A percentile compares a stretch with the other conserved stretches of the same genome.
Evolutionary conservation across 2,329 filamentous ascomycete genomes (phyloP).

Genomic region (Exserohilum turcica): DNA sequence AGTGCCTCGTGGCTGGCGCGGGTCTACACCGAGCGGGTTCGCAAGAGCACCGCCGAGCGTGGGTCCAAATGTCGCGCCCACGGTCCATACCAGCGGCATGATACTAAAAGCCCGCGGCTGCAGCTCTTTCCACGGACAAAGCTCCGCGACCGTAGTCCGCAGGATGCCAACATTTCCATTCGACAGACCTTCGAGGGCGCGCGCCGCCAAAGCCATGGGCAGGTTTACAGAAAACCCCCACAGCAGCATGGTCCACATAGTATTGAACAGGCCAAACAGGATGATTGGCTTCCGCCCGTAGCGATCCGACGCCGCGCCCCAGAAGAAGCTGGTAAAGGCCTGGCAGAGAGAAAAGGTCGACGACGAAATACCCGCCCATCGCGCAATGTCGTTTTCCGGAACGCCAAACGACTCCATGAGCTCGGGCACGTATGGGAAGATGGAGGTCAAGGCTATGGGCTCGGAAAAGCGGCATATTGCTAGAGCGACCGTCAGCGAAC

Average conservation of each 20-base stretch:
- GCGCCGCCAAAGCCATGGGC: slow-evolving; percentile 76
- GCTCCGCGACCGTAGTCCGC: slow-evolving; percentile 87
- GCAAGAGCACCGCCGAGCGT: slow-evolving; percentile 84
- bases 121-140: slow-evolving; percentile 83
- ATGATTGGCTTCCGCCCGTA: slow-evolving; percentile 86
- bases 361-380: slow-evolving; percentile 85
- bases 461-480: slow-evolving; percentile 92
- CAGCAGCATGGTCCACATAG: slow-evolving; percentile 78
- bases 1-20: slow-evolving; percentile 66
- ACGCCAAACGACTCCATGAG: slow-evolving; percentile 50
- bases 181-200: slow-evolving; percentile 78
- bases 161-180: slow-evolving; percentile 90
- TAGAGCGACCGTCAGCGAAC: slow-evolving; percentile 46
- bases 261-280: slow-evolving; percentile 72
- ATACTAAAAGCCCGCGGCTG: slow-evolving; percentile 89
- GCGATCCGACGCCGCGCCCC: slow-evolving; percentile 81
- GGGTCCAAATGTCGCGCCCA: slow-evolving; percentile 87
- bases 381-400: slow-evolving; percentile 49
- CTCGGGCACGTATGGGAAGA: slow-evolving; percentile 87
- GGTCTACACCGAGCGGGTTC: slow-evolving; percentile 76
- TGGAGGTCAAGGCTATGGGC: slow-evolving; percentile 89
- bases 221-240: slow-evolving; percentile 85
- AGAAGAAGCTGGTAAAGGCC: slow-evolving; percentile 82
- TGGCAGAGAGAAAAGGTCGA: slow-evolving; percentile 79
- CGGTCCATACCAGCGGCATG: slow-evolving; percentile 89